Conservation (phyloP, 495 filamentous ascomycete genomes). For the Pyronema domesticum region DNA sequence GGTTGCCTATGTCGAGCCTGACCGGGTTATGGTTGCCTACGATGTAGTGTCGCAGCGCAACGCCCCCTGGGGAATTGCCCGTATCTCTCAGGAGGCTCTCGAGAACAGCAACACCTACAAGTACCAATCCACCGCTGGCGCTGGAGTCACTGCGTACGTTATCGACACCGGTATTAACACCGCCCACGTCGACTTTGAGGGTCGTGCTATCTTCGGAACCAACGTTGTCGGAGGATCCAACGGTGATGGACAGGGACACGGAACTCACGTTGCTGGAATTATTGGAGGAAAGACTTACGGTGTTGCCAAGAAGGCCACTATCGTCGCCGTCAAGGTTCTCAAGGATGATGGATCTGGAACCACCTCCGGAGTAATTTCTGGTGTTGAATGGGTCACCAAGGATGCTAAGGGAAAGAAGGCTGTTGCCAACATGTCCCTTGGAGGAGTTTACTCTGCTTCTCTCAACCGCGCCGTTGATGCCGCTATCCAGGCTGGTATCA, state of each 20-base stretch:
- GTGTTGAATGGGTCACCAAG: slow-evolving; percentile 41
- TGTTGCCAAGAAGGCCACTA: slow-evolving; percentile 44
- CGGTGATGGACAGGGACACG: slow-evolving; percentile 38
- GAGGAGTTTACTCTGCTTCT: slow-evolving; percentile 32
- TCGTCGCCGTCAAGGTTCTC: slow-evolving; percentile 53
- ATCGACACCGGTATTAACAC: slow-evolving; percentile 16
- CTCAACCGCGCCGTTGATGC: slow-evolving; percentile 42
- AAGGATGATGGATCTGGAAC: slow-evolving; percentile 36
- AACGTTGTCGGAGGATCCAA: slow-evolving; percentile 23
- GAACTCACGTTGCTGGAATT: slow-evolving; percentile 46
- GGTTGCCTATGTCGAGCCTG: slow-evolving; percentile 31
- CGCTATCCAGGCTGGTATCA: slow-evolving; percentile 36
- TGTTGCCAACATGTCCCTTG: slow-evolving; percentile 36
- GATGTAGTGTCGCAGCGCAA: slow-evolving; percentile 29
- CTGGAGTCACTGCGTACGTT: slow-evolving; percentile 28
- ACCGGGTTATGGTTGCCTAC: slow-evolving; percentile 27
- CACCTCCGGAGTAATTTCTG: slow-evolving; percentile 40
- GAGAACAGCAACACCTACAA: slow-evolving; percentile 31
- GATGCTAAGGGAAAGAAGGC: slow-evolving; percentile 29
- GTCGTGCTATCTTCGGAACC: slow-evolving; percentile 28
- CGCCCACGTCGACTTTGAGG: slow-evolving; percentile 27
- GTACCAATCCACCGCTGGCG: slow-evolving; percentile 38
- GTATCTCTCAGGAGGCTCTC: slow-evolving; percentile 34
- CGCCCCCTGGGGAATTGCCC: slow-evolving; percentile 37
- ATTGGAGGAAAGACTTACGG: slow-evolving; percentile 30